Base-by-base conservation (phyloP, 176 grass and related monocot species). In the Triticum dicoccoides region DNA sequence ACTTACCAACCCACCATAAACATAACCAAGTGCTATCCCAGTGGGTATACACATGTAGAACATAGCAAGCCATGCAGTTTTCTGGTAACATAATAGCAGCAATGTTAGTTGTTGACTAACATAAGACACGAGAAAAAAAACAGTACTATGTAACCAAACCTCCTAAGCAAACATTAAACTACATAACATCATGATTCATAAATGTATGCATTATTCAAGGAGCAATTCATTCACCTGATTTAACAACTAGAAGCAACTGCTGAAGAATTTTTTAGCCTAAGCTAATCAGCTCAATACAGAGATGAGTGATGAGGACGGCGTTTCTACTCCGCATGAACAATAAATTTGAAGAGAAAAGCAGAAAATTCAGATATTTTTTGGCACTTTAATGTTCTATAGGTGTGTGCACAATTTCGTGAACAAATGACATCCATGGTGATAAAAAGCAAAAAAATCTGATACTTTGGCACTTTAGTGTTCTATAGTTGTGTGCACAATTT, bases 31-130 rank as follows among this genome's bases (percentile, higher is more conserved):
- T 81, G 97, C 97, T 83, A 99, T 90, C 69, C 97, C 97, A 86
- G 94, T 91, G 58, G 97, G 97, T 93, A 99, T 99, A 80, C 97
- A 99, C 97, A 99, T 99, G 90, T 99, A 99, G 89, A 99, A 99
- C 87, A 94, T 79, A 80, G 92, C 87, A 78, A 99, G 94, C 97
- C 97, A 99, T 81, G 82, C 85, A 61, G 97, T 99, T 99, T 99
- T 99, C 97, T 98, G 93, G 69, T 73, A 76, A 80, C 79, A 86
- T 37, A 73, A 65, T 86, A 66, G 64, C 32, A 89, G 82, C n/a
- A 89, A 88, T 13, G 76, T 82, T 65, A 91, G 71, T 73, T 75
- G 67, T 83, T 44, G 37, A 61, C 63, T 82, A 63, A 84, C 41
- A 77, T 15, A 77, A 79, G 41, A 82, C 18, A 85, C 33, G 23